Base-by-base conservation (phyloP, 2,329 filamentous ascomycete species). In the Periglandula ipomoeae region DNA sequence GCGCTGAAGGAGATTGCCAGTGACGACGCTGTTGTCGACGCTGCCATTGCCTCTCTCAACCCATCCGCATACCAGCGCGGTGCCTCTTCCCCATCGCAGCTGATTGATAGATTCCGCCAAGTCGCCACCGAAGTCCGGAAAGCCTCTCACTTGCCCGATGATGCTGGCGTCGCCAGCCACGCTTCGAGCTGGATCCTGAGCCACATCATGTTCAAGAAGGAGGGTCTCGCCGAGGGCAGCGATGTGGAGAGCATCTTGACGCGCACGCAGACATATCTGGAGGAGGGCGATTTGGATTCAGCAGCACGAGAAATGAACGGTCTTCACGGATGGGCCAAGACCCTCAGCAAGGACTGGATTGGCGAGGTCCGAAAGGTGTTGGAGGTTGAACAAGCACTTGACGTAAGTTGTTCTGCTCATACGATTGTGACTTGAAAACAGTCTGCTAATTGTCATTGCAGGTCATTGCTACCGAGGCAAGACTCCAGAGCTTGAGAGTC, bases 201-300 rank as follows among this genome's bases (percentile, higher is more conserved):
- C 74, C 94, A 95, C 71, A 77, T 97, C 46, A 82, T 97, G 72
- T 97, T 98, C 79, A 89, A 89, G 75, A 97, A 97, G 78, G 83
- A 86, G 61, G 87, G 86, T 9, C 74, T 93, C 42, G 85, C 89
- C 0, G 82, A 82, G 22, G 89, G 91, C 19, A 78, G 88, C 58
- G 91, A 97, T 61, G 91, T 97, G 20, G 93, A 98, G 75, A 94
- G 89, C 61, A 84, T 97, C 51, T 78, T 98, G 42, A 87, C 87
- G 3, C 79, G 93, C 54, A 91, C 93, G 1, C 90, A 98, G 70
- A 89, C 84, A 7, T 78, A 89, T 58, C 77, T 98, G 19, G 90
- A 98, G 70, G 89, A 97, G 70, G 93, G 93, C 20, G 84, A 96
- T 61, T 70, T 98, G 49, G 93, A 98, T 66, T 84, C 79, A 47